A percentile compares a stretch with the other conserved stretches of the same genome.
Evolutionary conservation across 2,329 filamentous ascomycete genomes (phyloP).

Genomic region (Pseudonectria buxi): DNA sequence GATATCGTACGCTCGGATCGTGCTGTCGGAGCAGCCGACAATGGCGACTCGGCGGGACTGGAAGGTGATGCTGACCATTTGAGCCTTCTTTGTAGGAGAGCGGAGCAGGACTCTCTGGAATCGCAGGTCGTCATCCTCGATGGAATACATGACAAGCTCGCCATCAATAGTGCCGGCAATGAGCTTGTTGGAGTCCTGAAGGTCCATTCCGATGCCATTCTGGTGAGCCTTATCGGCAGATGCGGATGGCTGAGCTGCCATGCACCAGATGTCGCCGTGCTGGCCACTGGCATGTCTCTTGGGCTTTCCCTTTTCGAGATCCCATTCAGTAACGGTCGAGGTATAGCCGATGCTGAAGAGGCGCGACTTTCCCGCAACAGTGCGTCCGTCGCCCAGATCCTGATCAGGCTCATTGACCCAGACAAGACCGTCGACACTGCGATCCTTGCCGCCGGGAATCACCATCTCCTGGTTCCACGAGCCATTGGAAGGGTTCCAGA

Average conservation of each 20-base stretch:
- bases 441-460: conserved; percentile 73
- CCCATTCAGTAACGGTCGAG: conserved; percentile 89
- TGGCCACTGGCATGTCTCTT: conserved; percentile 82
- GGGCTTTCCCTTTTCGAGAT: conserved; percentile 71
- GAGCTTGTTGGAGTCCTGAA: conserved; percentile 51
- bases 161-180: conserved; percentile 88
- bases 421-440: conserved; percentile 81
- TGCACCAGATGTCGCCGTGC: conserved; percentile 94
- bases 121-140: conserved; percentile 73
- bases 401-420: conserved; percentile 87
- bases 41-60: conserved; percentile 77
- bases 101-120: conserved; percentile 72
- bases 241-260: conserved; percentile 69
- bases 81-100: conserved; percentile 74
- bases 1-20: conserved; percentile 86
- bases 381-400: conserved; percentile 53
- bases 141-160: conserved; percentile 78
- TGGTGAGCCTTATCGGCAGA: conserved; percentile 13
- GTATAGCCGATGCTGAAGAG: conserved; percentile 97
- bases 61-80: conserved; percentile 87
- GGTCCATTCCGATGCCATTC: conserved; percentile 14
- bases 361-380: conserved; percentile 64
- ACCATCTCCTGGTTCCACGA: conserved; percentile 86
- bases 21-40: conserved; percentile 92
- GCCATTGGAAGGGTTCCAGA: conserved; percentile 84